Percentiles rank a stretch among this genome's conserved stretches.
These are phyloP conservation scores for Cadophora sp. DNA, from an alignment of 2,329 filamentous ascomycete genomes.

Conservation along the genomic window DNA sequence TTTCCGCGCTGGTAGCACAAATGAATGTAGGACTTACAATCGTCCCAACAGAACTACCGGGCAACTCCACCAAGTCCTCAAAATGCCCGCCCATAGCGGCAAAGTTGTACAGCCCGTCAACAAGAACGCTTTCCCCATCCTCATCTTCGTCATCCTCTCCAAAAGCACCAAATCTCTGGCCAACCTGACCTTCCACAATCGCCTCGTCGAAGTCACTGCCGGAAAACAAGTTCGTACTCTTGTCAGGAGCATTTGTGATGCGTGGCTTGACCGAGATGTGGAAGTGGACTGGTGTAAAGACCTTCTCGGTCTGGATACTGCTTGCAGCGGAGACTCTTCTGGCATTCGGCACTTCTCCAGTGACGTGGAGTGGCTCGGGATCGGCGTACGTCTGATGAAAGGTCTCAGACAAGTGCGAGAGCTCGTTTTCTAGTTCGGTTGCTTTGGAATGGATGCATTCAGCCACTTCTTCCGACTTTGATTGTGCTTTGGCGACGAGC, in stretches of 20 bases:
- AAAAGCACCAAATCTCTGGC: slow-evolving; percentile 33
- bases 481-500: background rate
- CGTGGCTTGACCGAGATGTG: slow-evolving; percentile 27
- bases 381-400: background rate
- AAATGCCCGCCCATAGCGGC: slow-evolving; percentile 33
- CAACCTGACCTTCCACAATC: slow-evolving; percentile 31
- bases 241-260: slow-evolving; percentile 24
- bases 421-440: slow-evolving; percentile 12
- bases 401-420: background rate
- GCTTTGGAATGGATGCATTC: slow-evolving; percentile 19
- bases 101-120: slow-evolving; percentile 39
- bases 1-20: no score
- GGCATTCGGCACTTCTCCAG: slow-evolving; percentile 15
- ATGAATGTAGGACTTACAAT: background rate
- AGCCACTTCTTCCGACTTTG: slow-evolving; percentile 9
- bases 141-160: slow-evolving; percentile 19
- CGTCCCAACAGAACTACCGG: slow-evolving; percentile 29
- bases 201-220: slow-evolving; percentile 20
- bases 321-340: slow-evolving; percentile 10
- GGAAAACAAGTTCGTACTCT: slow-evolving; percentile 15
- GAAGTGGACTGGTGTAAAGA: slow-evolving; percentile 30
- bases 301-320: slow-evolving; percentile 2
- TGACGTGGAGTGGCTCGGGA: slow-evolving; percentile 10
- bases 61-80: slow-evolving; percentile 36
- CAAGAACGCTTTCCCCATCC: slow-evolving; percentile 25